Percentiles rank a stretch among this genome's conserved stretches.
Evolutionary conservation across 2,329 filamentous ascomycete genomes (phyloP).

Genomic region (Trichophyton equinum): DNA sequence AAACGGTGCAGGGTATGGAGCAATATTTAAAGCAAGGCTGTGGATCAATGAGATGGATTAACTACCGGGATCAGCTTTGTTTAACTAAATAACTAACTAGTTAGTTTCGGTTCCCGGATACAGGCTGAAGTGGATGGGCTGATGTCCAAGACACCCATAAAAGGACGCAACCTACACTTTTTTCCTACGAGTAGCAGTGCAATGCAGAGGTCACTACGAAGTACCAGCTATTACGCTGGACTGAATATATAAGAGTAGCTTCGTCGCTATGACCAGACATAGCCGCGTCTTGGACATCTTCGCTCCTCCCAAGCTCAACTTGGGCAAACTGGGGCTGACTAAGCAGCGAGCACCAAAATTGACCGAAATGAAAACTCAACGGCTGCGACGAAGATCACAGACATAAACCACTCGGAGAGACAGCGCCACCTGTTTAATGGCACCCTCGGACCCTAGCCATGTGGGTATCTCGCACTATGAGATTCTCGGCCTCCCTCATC

Average conservation of each 20-base stretch:
- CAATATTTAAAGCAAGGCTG: not conserved
- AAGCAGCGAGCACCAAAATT: not conserved
- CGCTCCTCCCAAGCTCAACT: too few species aligned
- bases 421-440: not conserved
- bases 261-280: too few species aligned
- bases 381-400: not conserved
- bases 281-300: too few species aligned
- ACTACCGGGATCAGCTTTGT: not conserved
- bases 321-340: not conserved
- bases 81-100: too few species aligned
- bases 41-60: not conserved
- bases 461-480: conserved; percentile 25
- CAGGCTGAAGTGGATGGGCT: not conserved
- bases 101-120: not conserved
- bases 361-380: not conserved
- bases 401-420: not conserved
- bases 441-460: not conserved
- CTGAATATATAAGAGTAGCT: not conserved
- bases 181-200: not conserved
- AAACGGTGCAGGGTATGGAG: not conserved
- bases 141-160: not conserved
- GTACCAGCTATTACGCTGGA: not conserved
- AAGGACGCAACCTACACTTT: not conserved
- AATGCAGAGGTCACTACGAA: too few species aligned
- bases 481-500: conserved; percentile 27